A percentile compares a stretch with the other conserved stretches of the same genome.
Conservation (phyloP, 2,329 filamentous ascomycete species). For the Cryphonectria nitschkei region DNA sequence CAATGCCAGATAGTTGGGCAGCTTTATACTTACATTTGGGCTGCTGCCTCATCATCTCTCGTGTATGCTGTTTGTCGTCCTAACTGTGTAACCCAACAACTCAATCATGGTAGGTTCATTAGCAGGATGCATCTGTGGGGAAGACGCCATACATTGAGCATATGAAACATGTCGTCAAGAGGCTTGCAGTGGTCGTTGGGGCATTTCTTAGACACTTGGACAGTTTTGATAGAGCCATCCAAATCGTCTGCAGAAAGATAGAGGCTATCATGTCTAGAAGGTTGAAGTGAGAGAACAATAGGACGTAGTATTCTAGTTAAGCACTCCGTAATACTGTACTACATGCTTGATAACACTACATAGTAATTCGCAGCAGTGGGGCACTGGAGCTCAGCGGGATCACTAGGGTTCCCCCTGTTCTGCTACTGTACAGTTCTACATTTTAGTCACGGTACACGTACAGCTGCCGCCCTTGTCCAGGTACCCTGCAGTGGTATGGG, state of each 20-base stretch:
- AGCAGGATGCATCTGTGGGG: background rate
- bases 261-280: background rate
- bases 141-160: background rate
- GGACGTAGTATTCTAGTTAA: too few species aligned
- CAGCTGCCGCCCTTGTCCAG: slow-evolving; percentile 1
- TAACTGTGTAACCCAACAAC: too few species aligned
- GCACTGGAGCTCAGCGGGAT: background rate
- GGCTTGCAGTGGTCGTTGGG: too few species aligned
- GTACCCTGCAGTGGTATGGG: background rate
- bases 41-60: too few species aligned
- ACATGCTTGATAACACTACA: background rate
- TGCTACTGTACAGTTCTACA: background rate
- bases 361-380: background rate
- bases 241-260: background rate
- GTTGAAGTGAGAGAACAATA: background rate
- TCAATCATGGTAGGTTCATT: background rate
- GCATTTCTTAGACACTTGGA: too few species aligned
- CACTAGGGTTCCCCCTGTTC: background rate
- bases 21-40: background rate
- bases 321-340: background rate
- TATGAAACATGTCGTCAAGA: background rate
- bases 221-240: too few species aligned
- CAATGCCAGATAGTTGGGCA: background rate
- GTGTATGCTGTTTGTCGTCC: too few species aligned
- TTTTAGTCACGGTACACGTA: background rate